These are phyloP conservation scores for Trichoderma simmonsii DNA, from an alignment of 2,329 filamentous ascomycete genomes.

Conservation along the genomic window DNA sequence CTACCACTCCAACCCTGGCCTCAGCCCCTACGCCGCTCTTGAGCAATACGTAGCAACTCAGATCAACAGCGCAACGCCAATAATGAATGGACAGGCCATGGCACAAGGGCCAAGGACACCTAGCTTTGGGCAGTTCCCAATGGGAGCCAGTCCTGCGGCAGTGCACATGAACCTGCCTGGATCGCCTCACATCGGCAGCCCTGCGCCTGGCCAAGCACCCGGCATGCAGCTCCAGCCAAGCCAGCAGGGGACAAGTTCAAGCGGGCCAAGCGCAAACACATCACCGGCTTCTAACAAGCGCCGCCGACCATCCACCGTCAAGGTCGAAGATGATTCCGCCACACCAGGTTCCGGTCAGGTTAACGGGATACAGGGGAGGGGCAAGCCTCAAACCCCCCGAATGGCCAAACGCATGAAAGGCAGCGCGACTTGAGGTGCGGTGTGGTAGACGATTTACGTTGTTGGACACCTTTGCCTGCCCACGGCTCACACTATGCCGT, in stretches of 20 bases:
- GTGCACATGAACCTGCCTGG: constrained; percentile 60
- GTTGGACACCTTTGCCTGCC: background rate
- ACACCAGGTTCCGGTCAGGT: constrained; percentile 48
- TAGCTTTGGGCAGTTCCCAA: constrained; percentile 54
- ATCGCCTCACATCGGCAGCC: constrained; percentile 59
- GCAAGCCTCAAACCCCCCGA: constrained; percentile 55
- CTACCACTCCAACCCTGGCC: constrained; percentile 51
- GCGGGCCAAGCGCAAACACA: constrained; percentile 65
- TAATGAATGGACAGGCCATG: constrained; percentile 49
- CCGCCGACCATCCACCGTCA: constrained; percentile 55
- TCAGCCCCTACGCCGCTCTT: constrained; percentile 57
- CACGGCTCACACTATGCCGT: background rate
- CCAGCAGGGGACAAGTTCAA: constrained; percentile 65
- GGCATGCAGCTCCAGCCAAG: constrained; percentile 66
- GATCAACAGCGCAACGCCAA: constrained; percentile 40
- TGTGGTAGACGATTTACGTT: background rate
- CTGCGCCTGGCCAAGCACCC: constrained; percentile 60
- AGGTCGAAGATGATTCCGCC: constrained; percentile 53
- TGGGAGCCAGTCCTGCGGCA: constrained; percentile 58
- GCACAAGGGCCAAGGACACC: constrained; percentile 49
- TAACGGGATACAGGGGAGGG: constrained; percentile 49
- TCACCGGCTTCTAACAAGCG: constrained; percentile 60
- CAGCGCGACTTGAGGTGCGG: constrained; percentile 35
- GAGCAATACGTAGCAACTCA: constrained; percentile 55
- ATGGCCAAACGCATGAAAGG: constrained; percentile 55